Evolutionary conservation across 257 asterid species (phyloP).

Genomic region (Solanum paucissectum): DNA sequence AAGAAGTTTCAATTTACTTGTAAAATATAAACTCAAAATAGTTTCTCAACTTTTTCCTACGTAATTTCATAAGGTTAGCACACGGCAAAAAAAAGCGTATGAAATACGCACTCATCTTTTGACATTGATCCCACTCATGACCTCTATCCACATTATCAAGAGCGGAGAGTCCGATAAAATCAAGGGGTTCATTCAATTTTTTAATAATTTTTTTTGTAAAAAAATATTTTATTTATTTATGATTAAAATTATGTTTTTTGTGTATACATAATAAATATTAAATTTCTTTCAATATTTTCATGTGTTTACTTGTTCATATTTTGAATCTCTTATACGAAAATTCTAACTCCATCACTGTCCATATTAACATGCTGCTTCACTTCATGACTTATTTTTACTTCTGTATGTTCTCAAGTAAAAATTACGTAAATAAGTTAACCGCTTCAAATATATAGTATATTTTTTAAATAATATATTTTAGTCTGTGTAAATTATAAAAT

Average conservation of each 20-base stretch:
- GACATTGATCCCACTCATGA: neutral
- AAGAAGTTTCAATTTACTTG: neutral
- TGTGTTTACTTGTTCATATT: neutral
- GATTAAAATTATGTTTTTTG: no score
- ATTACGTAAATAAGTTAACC: neutral
- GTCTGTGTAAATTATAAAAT: no score
- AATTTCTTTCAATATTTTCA: neutral
- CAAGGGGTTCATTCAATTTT: neutral
- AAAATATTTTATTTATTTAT: accelerated
- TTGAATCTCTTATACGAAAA: neutral
- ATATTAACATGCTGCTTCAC: neutral
- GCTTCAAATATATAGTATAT: no score
- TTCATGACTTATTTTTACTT: neutral
- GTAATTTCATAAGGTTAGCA: neutral
- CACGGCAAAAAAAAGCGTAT: neutral
- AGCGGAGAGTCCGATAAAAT: neutral
- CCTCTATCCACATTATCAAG: neutral
- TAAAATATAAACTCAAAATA: neutral
- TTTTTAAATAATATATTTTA: no score
- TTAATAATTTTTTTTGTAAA: neutral
- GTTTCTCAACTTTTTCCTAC: neutral
- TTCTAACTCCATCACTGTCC: accelerated
- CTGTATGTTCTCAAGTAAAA: no score
- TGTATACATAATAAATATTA: neutral
- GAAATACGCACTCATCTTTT: neutral